Evolutionary conservation across 257 asterid species (phyloP).

Genomic region (Ophiorrhiza pumila): DNA sequence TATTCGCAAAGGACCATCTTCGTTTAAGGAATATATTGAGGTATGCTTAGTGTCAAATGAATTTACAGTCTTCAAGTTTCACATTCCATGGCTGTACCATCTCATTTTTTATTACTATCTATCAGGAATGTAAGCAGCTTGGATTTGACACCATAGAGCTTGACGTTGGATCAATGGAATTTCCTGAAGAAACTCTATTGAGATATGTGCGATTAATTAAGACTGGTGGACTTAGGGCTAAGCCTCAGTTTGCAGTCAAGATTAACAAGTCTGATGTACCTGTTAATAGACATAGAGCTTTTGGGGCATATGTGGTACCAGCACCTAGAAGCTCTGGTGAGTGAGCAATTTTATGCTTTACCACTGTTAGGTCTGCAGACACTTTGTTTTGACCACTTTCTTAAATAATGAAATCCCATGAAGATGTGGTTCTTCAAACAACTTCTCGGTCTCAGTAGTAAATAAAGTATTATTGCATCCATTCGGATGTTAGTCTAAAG

Average conservation of each 20-base stretch:
- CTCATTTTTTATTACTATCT: conserved; percentile 3
- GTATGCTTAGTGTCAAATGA: conserved; percentile 24
- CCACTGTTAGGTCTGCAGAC: not conserved
- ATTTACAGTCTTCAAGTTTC: not conserved
- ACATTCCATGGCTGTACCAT: not conserved
- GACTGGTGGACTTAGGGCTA: conserved; percentile 76
- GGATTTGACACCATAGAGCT: conserved; percentile 91
- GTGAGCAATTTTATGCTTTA: conserved; percentile 13
- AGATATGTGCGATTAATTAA: conserved; percentile 89
- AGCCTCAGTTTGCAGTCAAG: conserved; percentile 78
- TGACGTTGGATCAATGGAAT: conserved; percentile 67
- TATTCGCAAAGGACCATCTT: conserved; percentile 58
- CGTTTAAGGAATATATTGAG: conserved; percentile 66
- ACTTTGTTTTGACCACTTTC: not conserved
- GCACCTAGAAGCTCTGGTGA: conserved; percentile 64
- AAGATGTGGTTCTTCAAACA: not conserved
- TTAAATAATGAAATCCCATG: not conserved
- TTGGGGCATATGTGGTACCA: conserved; percentile 74
- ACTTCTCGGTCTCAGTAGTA: too few relatives aligned
- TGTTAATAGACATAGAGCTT: conserved; percentile 49
- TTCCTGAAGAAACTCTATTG: conserved; percentile 80
- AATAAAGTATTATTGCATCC: not conserved
- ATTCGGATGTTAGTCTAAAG: not conserved
- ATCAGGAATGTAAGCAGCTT: conserved; percentile 79
- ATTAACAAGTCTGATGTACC: conserved; percentile 81